Percentiles rank a stretch among this genome's conserved stretches.
Evolutionary conservation across 2,329 filamentous ascomycete genomes (phyloP).

Genomic region (Aureobasidium namibiae): DNA sequence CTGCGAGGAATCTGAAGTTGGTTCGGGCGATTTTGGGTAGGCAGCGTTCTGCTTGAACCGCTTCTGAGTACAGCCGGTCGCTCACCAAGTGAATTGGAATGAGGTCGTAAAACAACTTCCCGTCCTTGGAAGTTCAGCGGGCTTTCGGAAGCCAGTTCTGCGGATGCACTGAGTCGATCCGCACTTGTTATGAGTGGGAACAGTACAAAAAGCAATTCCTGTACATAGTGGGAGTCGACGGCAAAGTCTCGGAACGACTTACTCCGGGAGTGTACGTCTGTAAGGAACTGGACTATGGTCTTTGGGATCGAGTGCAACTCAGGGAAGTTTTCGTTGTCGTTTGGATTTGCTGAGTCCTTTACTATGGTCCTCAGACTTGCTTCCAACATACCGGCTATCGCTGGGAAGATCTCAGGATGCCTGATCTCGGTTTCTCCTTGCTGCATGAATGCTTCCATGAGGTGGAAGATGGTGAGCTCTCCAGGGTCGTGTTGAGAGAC

Average conservation of each 20-base stretch:
- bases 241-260: conserved; percentile 75
- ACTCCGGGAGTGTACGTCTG: conserved; percentile 70
- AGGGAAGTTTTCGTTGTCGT: conserved; percentile 40
- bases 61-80: conserved; percentile 65
- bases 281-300: conserved; percentile 69
- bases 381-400: conserved; percentile 81
- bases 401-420: conserved; percentile 68
- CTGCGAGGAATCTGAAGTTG: conserved; percentile 61
- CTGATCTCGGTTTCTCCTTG: conserved; percentile 55
- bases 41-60: conserved; percentile 34
- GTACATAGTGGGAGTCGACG: conserved; percentile 68
- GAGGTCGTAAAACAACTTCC: conserved; percentile 73
- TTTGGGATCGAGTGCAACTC: conserved; percentile 54
- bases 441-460: conserved; percentile 61
- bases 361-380: conserved; percentile 67
- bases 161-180: conserved; percentile 73
- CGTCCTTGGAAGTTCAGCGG: conserved; percentile 76
- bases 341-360: conserved; percentile 19
- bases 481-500: conserved; percentile 64
- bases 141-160: conserved; percentile 77
- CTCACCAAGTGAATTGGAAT: conserved; percentile 51
- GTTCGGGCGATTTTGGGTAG: conserved; percentile 14
- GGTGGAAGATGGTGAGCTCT: conserved; percentile 63
- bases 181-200: conserved; percentile 85
- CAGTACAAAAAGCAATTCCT: conserved; percentile 67